Evolutionary conservation across 179 eudicot species (phyloP).

Genomic region (Vitellaria paradoxa): DNA sequence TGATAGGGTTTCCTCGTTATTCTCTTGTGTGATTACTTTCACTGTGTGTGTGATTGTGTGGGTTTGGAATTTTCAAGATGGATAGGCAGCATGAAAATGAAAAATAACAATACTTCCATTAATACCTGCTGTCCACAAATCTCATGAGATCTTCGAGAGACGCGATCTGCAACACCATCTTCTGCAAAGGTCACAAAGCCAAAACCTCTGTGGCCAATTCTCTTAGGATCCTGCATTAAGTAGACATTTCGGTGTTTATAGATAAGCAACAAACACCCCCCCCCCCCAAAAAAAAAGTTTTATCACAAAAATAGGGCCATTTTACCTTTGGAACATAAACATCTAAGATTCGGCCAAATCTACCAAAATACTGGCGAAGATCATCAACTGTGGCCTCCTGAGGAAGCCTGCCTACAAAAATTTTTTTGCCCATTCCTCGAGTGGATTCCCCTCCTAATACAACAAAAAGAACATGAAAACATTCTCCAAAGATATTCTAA

Average conservation of each 20-base stretch:
- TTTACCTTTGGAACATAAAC: slow-evolving; percentile 93
- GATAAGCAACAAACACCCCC: background rate
- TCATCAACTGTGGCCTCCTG: slow-evolving; percentile 93
- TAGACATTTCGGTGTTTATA: background rate
- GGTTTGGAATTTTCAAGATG: background rate
- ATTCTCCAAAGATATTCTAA: background rate
- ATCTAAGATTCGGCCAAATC: slow-evolving; percentile 92
- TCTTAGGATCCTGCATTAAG: slow-evolving; percentile 58
- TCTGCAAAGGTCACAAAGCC: slow-evolving; percentile 98
- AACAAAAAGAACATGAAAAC: background rate
- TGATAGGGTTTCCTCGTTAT: too few relatives aligned
- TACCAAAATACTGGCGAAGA: slow-evolving; percentile 88
- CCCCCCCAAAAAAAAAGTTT: too few relatives aligned
- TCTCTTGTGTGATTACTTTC: too few relatives aligned
- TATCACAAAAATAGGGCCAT: background rate
- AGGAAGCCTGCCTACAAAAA: slow-evolving; percentile 95
- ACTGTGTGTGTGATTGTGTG: too few relatives aligned
- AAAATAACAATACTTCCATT: background rate
- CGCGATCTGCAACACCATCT: slow-evolving; percentile 95
- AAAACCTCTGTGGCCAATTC: slow-evolving; percentile 96
- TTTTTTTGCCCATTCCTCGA: slow-evolving; percentile 86
- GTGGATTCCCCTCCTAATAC: slow-evolving; percentile 46
- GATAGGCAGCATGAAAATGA: background rate
- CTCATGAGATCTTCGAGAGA: slow-evolving; percentile 89
- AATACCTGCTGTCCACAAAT: slow-evolving; percentile 93